Percentiles rank a stretch among this genome's conserved stretches.
These are phyloP conservation scores for Echium plantagineum DNA, from an alignment of 257 asterid species.

Conservation along the genomic window DNA sequence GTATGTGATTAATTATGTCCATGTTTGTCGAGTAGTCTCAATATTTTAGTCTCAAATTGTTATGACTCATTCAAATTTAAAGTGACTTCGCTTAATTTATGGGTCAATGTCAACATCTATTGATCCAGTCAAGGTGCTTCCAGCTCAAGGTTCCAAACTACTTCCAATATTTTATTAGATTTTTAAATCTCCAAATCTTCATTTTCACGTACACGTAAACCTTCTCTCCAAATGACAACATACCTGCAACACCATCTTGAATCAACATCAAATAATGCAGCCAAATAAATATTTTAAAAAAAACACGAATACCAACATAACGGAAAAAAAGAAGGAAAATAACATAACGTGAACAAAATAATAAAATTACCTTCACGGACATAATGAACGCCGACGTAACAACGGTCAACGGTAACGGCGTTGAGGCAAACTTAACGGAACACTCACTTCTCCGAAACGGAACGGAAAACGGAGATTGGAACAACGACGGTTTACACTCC, in stretches of 20 bases:
- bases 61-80: too few relatives aligned
- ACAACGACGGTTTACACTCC: neutral
- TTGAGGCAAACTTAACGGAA: neutral
- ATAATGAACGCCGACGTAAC: constrained; percentile 11
- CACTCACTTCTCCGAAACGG: neutral
- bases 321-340: neutral
- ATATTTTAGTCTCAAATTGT: too few relatives aligned
- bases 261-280: neutral
- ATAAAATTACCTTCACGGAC: constrained; percentile 15
- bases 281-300: neutral
- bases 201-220: neutral
- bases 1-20: too few relatives aligned
- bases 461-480: constrained; percentile 4
- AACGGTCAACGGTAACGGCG: constrained; percentile 15
- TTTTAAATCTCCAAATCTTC: neutral
- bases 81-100: neutral
- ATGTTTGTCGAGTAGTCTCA: too few relatives aligned
- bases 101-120: neutral
- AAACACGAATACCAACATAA: neutral
- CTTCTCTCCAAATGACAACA: neutral
- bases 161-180: too few relatives aligned
- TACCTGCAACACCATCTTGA: neutral
- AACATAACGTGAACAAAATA: neutral
- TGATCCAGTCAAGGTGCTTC: neutral
- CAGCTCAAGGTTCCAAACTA: neutral